Conservation (phyloP, 306 rosid genomes). For the Alnus rubra region DNA sequence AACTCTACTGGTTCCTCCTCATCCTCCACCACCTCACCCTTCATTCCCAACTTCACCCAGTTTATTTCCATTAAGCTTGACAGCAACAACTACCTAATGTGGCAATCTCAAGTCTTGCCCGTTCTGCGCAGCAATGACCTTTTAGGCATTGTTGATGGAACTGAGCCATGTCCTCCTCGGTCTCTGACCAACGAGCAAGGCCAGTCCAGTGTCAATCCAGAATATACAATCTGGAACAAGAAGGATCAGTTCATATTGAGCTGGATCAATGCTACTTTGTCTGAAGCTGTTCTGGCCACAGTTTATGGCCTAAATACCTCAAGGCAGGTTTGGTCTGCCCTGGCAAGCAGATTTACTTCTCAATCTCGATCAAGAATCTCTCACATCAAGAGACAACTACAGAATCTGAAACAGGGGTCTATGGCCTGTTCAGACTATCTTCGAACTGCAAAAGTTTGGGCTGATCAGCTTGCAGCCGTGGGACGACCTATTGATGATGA, state of each 20-base stretch:
- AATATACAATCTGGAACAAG: neutral
- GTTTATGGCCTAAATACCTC: neutral
- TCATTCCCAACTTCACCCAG: too few species aligned
- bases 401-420: neutral
- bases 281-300: neutral
- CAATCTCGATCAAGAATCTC: neutral
- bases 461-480: rapidly evolving
- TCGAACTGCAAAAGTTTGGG: too few species aligned
- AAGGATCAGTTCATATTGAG: too few species aligned
- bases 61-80: too few species aligned
- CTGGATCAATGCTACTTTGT: neutral
- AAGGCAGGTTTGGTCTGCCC: neutral
- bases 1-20: too few species aligned
- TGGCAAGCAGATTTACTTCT: too few species aligned
- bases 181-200: neutral
- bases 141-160: neutral
- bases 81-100: neutral
- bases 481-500: neutral
- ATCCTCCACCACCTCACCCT: too few species aligned
- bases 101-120: neutral
- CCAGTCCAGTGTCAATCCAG: neutral
- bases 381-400: neutral
- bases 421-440: neutral
- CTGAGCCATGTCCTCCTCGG: neutral
- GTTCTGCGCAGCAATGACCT: too few species aligned